These are phyloP conservation scores for Cichorium intybus DNA, from an alignment of 140 eudicot genomes.

Conservation along the genomic window DNA sequence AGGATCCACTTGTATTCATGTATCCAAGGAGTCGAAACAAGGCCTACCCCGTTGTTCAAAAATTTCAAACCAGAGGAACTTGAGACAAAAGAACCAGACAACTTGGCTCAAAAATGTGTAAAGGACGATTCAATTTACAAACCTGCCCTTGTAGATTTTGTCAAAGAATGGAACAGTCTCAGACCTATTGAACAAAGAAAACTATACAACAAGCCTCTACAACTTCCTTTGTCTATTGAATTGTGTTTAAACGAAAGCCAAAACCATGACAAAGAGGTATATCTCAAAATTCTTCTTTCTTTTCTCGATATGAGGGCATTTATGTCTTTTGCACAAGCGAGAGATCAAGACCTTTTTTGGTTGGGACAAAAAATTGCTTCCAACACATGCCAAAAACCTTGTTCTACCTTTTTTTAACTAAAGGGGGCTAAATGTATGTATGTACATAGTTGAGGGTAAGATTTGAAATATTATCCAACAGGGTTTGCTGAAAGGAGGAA, in stretches of 20 bases:
- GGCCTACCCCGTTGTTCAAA: slow-evolving; percentile 72
- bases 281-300: slow-evolving; percentile 12
- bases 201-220: slow-evolving; percentile 73
- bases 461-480: slow-evolving; percentile 17
- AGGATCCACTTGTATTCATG: slow-evolving; percentile 91
- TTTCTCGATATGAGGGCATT: neutral
- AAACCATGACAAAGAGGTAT: slow-evolving; percentile 77
- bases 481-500: slow-evolving; percentile 92
- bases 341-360: neutral
- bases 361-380: neutral
- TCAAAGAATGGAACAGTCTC: slow-evolving; percentile 74
- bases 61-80: slow-evolving; percentile 83
- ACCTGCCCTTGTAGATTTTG: slow-evolving; percentile 54
- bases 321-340: neutral
- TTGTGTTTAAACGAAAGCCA: slow-evolving; percentile 68
- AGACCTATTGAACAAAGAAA: slow-evolving; percentile 69
- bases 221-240: slow-evolving; percentile 83
- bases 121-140: slow-evolving; percentile 45
- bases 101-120: slow-evolving; percentile 17
- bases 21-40: slow-evolving; percentile 57
- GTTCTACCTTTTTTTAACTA: neutral
- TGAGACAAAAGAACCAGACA: slow-evolving; percentile 29
- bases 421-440: neutral
- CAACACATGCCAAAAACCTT: neutral
- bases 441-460: slow-evolving; percentile 4